Evolutionary conservation across 805 yeast species (phyloP), one percentile per base, ranked within the genome.

Genomic region (Hanseniaspora clermontiae): DNA sequence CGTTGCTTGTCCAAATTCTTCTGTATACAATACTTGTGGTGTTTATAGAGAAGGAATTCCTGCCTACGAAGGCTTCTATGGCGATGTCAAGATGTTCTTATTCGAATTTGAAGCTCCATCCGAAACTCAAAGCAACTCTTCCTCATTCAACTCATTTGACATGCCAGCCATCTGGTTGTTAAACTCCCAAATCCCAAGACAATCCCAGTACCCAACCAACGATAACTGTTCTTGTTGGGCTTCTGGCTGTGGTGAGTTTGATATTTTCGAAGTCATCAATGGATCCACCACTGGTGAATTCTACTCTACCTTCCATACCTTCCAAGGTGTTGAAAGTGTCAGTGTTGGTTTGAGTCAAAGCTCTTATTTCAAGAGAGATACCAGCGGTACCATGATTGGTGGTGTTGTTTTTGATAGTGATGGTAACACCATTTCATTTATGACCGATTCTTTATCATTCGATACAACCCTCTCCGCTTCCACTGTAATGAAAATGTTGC

Each of bases 141-240:
- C 72, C 11, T 60, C 70, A 5, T 58, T 63, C 57, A 62, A 59
- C 11, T 62, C 60, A 49, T 83, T 75, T 64, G 77, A 84, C 66
- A 70, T 83, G 81, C 87, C 90, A 10, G 89, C 87, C 20, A 83
- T 83, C 61, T 84, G 90, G 90, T 71, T 84, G 59, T 71, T 84
- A 64, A 83, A 84, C 61, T 83, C 87, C 34, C 76, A 80, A 61
- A 82, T 84, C 58, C 84, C 88, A 60, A 77, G 90, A 73, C 83
- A 89, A 19, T 71, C 89, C 3, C 89, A 84, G 68, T 84, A 83
- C 65, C 80, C 70, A 46, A 59, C 70, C 5, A 79, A 79, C 61
- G 70, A 72, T 39, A 80, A 79, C 65, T 84, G 89, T 68, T 82
- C 88, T 7, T 81, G 88, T 64, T 84, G 90, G 90, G 72, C 77